phyloP scores from a whole-genome alignment of 306 rosid species.

The Parietaria judaica region DNA sequence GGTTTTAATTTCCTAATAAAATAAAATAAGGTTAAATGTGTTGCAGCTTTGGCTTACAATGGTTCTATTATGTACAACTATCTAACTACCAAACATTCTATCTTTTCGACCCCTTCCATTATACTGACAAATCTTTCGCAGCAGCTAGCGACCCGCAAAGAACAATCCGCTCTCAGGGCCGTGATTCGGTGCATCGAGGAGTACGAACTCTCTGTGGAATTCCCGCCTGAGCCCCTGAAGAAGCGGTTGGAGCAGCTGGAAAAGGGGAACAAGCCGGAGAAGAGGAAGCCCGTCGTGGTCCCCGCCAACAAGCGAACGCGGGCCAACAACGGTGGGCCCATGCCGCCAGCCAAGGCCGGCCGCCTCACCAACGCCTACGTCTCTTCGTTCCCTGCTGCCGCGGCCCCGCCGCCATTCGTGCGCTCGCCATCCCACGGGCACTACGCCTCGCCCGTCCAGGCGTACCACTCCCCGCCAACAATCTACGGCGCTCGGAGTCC shows the following conservation, averaged over 20 bases:
- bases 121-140: conserved; percentile 27
- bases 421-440: conserved; percentile 92
- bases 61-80: conserved; percentile 11
- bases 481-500: conserved; percentile 98
- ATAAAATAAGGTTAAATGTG: no score
- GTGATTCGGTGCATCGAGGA: conserved; percentile 95
- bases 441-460: conserved; percentile 80
- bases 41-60: background rate
- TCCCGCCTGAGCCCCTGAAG: conserved; percentile 88
- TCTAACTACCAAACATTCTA: conserved; percentile 9
- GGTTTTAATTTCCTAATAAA: no score
- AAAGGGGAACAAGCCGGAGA: conserved; percentile 86
- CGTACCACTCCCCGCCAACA: conserved; percentile 93
- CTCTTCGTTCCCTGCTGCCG: conserved; percentile 88
- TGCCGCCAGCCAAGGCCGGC: conserved; percentile 99
- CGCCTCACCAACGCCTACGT: conserved; percentile 94
- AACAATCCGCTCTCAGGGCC: conserved; percentile 88
- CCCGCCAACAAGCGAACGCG: conserved; percentile 98
- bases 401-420: conserved; percentile 71
- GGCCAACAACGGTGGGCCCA: conserved; percentile 86
- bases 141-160: conserved; percentile 93
- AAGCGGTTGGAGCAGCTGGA: conserved; percentile 96
- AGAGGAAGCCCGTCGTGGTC: conserved; percentile 61
- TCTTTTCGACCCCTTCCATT: conserved; percentile 14
- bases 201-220: conserved; percentile 66